Evolutionary conservation across 129 eudicot species (phyloP), one percentile per base, ranked within the genome.

Genomic region (Chrysanthemum lavandulifolium): DNA sequence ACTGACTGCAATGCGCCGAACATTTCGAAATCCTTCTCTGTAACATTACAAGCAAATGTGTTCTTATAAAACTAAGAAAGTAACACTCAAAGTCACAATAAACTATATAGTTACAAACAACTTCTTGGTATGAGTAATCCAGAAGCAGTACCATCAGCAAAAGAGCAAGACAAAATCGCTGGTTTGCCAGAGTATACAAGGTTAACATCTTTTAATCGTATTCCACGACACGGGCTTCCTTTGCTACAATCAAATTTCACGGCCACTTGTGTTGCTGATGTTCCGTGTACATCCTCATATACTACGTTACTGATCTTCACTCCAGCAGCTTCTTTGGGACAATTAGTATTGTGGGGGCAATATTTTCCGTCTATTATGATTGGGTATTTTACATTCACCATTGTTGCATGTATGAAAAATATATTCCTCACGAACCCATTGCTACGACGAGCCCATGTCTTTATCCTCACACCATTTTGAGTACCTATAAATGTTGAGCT

Each of bases 111-210:
- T 53, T 68, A 57, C 18, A 83, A 72, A 31, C 88, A 86, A 9
- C 84, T 75, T 5, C 74, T 18, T 1, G 91, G 91, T 13, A 61
- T 68, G 25, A 75, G 62, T 51, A 13, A 40, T 2, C 88, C 91
- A 8, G 67, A 54, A 68, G 73, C 43, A 49, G 73, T 51, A 3
- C 85, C 91, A 0, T 49, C 79, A 3, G 80, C 91, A 75, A 83
- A 78, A 0, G 72, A 61, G 54, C 91, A 81, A n/a, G 80, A 75
- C 0, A 88, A 53, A 73, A 6, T 13, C 0, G 84, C 73, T 2
- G 60, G 51, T 43, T 64, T 61, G 16, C 73, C 63, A n/a, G 55
- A 36, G 64, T 73, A 84, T 7, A 18, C 57, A 2, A 86, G 71
- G 45, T 81, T 78, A 33, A 86, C 76, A 53, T 86, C 76, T 18